Evolutionary conservation across 2,329 filamentous ascomycete genomes (phyloP).

Genomic region (Phialophora verrucosa): DNA sequence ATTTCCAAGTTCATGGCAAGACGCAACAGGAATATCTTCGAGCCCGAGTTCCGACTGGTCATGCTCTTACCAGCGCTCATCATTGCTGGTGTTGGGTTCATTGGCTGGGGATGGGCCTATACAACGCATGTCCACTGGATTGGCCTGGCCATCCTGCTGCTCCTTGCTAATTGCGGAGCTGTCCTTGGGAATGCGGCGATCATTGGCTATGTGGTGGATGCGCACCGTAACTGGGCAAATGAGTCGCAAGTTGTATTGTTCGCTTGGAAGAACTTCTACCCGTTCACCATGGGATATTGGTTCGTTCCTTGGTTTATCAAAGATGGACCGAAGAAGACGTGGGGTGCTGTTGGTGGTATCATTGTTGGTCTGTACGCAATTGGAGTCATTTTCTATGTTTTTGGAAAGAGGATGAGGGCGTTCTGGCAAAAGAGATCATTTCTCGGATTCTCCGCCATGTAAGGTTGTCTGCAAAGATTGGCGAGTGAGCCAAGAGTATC

Average conservation of each 20-base stretch:
- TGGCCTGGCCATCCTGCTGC: slow-evolving; percentile 90
- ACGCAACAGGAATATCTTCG: slow-evolving; percentile 87
- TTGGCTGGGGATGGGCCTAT: slow-evolving; percentile 95
- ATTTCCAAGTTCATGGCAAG: slow-evolving; percentile 81
- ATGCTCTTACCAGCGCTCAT: slow-evolving; percentile 83
- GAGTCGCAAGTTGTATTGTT: slow-evolving; percentile 93
- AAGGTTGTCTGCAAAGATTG: neutral
- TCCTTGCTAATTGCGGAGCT: slow-evolving; percentile 88
- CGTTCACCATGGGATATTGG: slow-evolving; percentile 43
- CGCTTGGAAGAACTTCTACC: slow-evolving; percentile 93
- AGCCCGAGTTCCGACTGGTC: slow-evolving; percentile 87
- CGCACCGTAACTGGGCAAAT: slow-evolving; percentile 88
- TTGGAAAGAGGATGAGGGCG: slow-evolving; percentile 19
- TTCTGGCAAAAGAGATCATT: slow-evolving; percentile 23
- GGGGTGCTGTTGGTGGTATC: slow-evolving; percentile 80
- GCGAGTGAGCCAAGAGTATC: no score
- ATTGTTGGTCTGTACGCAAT: slow-evolving; percentile 7
- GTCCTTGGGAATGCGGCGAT: slow-evolving; percentile 85
- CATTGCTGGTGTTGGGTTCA: slow-evolving; percentile 79
- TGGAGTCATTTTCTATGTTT: slow-evolving; percentile 15
- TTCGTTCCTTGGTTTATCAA: slow-evolving; percentile 70
- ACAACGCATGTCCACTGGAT: slow-evolving; percentile 78
- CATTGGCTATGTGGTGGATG: slow-evolving; percentile 95
- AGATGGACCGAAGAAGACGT: slow-evolving; percentile 77
- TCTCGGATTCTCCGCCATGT: slow-evolving; percentile 8